Base-by-base conservation (phyloP, 495 filamentous ascomycete species). In the Chaetomium tenue region DNA sequence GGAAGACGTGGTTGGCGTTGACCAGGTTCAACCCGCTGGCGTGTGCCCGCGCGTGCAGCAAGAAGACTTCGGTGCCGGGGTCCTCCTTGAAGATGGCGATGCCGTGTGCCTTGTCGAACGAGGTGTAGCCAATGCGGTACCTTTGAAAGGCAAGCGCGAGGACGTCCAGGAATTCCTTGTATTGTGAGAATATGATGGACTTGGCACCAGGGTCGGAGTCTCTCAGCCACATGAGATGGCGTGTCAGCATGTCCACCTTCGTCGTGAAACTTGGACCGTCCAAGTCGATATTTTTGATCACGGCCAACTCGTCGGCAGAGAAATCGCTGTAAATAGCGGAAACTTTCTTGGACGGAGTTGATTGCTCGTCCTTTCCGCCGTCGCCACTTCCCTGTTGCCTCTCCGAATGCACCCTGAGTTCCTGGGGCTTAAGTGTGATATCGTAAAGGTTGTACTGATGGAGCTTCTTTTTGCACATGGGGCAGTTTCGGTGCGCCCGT, bases 1-100 rank as follows among this genome's bases (percentile, higher is more conserved):
- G 79, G 68, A 98, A 93, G 1, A 98, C 92, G 72, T 98, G 91
- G 13, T 87, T 96, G 5, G 93, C 94, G 72, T 93, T 93, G 66
- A 96, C 87, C 5, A 98, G 80, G 66, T 93, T 98, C 30, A 98
- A 77, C 0, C 93, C 93, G 1, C 90, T 90, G 3, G 91, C 89
- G 71, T 96, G 91, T 0, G 92, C 88, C 63, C 90, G 89, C 2
- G 92, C 92, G 70, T 97, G 91, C 50, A 98, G 80, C 8, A 97
- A 81, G 64, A 98, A 94, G 70, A 90, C 92, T 70, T 96, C 91
- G 9, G 89, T 77, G 25, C 78, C 79, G 0, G 91, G 86, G 67
- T 97, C 87, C 11, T 84, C 80, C 67, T 87, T 88, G 80, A 98
- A 98, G 0, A 75, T 82, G 37, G 85, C 76, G 66, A 93, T 87